Percentiles rank a stretch among this genome's conserved stretches.
These are phyloP conservation scores for Ochetophila trinervis DNA, from an alignment of 306 rosid species.

Conservation along the genomic window DNA sequence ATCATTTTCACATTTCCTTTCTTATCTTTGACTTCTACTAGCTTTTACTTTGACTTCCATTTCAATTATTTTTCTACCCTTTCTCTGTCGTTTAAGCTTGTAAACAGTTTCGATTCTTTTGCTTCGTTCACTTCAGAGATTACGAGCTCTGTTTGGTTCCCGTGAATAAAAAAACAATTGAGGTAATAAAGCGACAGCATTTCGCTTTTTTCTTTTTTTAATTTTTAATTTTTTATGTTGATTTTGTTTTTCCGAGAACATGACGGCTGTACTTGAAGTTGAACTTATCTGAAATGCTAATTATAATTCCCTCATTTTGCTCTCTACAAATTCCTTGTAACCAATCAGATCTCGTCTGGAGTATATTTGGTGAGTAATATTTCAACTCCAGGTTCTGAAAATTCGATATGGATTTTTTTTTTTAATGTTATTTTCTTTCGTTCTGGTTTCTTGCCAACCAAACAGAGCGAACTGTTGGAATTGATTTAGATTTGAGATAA, in stretches of 20 bases:
- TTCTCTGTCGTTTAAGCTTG: no score
- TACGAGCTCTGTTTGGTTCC: constrained; percentile 12
- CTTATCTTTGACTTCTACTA: no score
- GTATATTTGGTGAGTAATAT: no score
- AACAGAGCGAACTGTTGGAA: not conserved
- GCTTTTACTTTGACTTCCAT: no score
- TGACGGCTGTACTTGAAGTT: not conserved
- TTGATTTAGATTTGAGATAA: not conserved
- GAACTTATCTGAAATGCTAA: not conserved
- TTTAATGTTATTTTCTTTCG: not conserved
- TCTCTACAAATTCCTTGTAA: not conserved
- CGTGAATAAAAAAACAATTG: not conserved
- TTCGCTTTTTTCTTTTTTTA: not conserved
- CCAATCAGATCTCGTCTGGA: not conserved
- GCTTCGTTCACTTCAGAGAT: not conserved
- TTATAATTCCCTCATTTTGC: not conserved
- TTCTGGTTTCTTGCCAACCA: constrained; percentile 4
- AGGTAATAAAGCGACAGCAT: constrained; percentile 1
- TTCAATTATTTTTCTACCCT: no score
- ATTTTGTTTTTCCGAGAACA: not conserved
- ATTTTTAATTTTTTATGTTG: not conserved
- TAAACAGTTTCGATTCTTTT: not conserved
- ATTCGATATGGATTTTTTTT: not conserved
- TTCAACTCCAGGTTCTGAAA: not conserved
- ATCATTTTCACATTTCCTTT: no score